Conservation (phyloP, 306 rosid genomes). For the Lablab purpureus region DNA sequence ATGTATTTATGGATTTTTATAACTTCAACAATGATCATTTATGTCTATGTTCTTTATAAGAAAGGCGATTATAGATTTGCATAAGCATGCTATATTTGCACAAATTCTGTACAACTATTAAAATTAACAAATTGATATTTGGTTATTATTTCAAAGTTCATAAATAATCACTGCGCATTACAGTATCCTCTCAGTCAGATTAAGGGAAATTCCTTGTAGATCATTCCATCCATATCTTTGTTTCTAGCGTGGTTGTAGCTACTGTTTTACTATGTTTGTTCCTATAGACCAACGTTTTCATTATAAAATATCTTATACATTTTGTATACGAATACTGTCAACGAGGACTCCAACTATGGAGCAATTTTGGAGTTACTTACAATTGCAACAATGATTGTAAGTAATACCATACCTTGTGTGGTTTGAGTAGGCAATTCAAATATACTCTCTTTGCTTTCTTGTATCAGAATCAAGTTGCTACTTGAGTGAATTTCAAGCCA, state of each 20-base stretch:
- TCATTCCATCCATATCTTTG: conserved; percentile 4
- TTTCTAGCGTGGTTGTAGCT: neutral
- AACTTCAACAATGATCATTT: neutral
- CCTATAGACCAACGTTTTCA: neutral
- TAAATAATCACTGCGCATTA: neutral
- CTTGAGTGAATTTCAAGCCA: neutral
- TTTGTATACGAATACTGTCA: neutral
- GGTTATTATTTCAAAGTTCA: neutral
- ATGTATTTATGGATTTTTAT: conserved; percentile 8
- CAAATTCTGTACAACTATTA: neutral
- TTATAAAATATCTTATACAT: neutral
- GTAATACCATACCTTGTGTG: neutral
- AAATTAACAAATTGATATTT: neutral
- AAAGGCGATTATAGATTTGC: neutral
- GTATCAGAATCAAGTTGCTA: neutral
- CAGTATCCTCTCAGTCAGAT: neutral
- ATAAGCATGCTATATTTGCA: neutral
- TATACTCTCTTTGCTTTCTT: neutral
- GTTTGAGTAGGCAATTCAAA: neutral
- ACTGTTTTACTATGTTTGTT: neutral
- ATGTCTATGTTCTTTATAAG: neutral
- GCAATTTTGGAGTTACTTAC: neutral
- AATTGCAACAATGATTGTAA: neutral
- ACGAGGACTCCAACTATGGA: neutral
- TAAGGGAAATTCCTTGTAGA: neutral